Percentiles rank a stretch among this genome's conserved stretches.
Evolutionary conservation across 1,284 basidiomycete species (phyloP).

Genomic region (Coniophora puteana): DNA sequence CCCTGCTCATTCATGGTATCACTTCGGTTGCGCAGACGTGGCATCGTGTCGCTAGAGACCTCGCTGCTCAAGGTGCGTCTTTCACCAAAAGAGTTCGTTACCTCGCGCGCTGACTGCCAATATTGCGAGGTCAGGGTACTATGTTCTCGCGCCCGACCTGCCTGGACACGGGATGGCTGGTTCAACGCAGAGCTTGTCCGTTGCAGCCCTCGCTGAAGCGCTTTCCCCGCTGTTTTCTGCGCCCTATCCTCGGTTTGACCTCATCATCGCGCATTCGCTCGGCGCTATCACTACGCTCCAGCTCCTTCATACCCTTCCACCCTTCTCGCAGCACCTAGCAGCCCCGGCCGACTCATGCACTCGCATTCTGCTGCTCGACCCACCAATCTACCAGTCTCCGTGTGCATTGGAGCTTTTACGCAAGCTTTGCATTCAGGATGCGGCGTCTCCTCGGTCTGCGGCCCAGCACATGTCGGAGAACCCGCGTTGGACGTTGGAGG

Average conservation of each 20-base stretch:
- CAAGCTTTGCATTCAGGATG: neutral
- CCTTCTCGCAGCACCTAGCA: neutral
- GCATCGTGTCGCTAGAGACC: conserved; percentile 15
- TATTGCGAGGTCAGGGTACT: no score
- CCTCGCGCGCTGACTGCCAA: no score
- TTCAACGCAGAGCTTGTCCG: neutral
- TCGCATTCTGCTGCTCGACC: neutral
- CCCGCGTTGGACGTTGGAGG: conserved; percentile 4
- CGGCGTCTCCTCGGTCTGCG: neutral
- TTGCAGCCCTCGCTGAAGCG: neutral
- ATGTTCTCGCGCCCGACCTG: conserved; percentile 4
- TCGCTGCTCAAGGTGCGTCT: conserved; percentile 16
- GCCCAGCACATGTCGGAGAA: neutral
- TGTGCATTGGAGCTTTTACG: neutral
- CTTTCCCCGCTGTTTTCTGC: neutral
- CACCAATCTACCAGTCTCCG: neutral
- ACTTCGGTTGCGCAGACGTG: conserved; percentile 19
- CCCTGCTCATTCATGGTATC: conserved; percentile 20
- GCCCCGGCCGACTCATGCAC: no score
- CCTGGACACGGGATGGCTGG: conserved; percentile 4
- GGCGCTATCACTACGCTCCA: conserved; percentile 2
- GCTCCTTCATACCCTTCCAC: conserved; percentile 1
- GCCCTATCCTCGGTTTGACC: neutral
- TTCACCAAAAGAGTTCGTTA: no score
- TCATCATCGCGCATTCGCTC: conserved; percentile 6